These are phyloP conservation scores for Castanea mollissima DNA, from an alignment of 306 rosid species.

Conservation along the genomic window DNA sequence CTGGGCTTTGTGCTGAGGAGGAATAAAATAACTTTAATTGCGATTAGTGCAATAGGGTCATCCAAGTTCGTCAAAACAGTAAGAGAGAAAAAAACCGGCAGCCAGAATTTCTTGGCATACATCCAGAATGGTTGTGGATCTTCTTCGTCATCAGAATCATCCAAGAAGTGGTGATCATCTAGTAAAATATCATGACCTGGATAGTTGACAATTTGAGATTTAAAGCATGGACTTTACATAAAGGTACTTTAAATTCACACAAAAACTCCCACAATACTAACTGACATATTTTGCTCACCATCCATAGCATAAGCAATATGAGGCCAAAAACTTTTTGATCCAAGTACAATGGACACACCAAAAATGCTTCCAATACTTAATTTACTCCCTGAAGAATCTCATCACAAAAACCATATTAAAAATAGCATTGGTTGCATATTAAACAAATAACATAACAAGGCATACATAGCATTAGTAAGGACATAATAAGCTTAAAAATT, in stretches of 20 bases:
- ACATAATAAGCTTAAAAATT: not conserved
- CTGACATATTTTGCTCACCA: constrained; percentile 47
- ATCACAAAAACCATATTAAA: not conserved
- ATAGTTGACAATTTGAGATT: constrained; percentile 7
- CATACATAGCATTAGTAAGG: not conserved
- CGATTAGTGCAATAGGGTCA: constrained; percentile 38
- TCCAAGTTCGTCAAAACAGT: constrained; percentile 55
- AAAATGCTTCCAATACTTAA: constrained; percentile 38
- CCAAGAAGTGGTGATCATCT: constrained; percentile 26
- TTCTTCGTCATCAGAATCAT: constrained; percentile 41
- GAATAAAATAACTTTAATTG: constrained; percentile 47
- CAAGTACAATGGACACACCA: constrained; percentile 45
- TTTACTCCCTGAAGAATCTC: constrained; percentile 40
- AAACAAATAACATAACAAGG: not conserved
- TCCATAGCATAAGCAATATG: constrained; percentile 57
- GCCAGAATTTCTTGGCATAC: constrained; percentile 55
- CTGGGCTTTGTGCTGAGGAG: constrained; percentile 70
- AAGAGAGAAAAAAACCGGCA: constrained; percentile 51
- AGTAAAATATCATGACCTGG: constrained; percentile 49
- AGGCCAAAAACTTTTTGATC: constrained; percentile 35
- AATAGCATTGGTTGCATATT: not conserved
- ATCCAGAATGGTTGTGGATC: constrained; percentile 33
- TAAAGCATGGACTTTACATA: constrained; percentile 7
- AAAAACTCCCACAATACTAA: constrained; percentile 25
- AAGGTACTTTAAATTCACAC: not conserved